Percentiles rank a stretch among this genome's conserved stretches.
Evolutionary conservation across 208 protist species (phyloP).

Genomic region (Balamuthia mandrillaris): DNA sequence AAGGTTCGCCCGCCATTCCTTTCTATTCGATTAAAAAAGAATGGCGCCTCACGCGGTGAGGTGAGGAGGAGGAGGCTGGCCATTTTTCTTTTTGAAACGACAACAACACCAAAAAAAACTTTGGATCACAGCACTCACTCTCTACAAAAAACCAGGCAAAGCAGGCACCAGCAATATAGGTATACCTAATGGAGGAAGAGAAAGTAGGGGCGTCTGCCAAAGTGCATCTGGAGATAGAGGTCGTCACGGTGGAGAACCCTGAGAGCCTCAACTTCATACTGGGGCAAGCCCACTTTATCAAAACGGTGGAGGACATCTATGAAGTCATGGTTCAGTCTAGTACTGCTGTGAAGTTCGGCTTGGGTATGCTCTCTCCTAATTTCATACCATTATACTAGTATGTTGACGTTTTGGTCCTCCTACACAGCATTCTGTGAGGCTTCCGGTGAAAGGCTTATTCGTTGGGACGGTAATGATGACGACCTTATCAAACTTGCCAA

Average conservation of each 20-base stretch:
- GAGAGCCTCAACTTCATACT: conserved; percentile 41
- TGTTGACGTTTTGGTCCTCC: background rate
- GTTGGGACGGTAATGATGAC: conserved; percentile 5
- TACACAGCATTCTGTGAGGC: conserved; percentile 31
- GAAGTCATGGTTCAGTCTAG: background rate
- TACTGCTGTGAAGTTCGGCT: conserved; percentile 33
- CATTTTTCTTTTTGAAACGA: no score
- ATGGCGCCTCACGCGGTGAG: no score
- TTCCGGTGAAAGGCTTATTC: conserved; percentile 8
- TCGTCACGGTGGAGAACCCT: background rate
- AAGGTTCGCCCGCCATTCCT: no score
- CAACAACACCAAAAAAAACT: no score
- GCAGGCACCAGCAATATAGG: no score
- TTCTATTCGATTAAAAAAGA: no score
- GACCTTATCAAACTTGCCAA: conserved; percentile 13
- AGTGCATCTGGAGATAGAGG: background rate
- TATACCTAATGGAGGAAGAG: no score
- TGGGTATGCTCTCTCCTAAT: background rate
- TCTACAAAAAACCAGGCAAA: no score
- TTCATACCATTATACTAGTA: background rate
- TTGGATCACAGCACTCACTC: no score
- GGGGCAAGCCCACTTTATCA: conserved; percentile 37
- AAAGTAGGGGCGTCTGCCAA: no score
- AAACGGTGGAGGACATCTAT: conserved; percentile 39
- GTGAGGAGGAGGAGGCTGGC: no score